These are phyloP conservation scores for Dendrobium catenatum DNA, from an alignment of 106 monocot species.

Conservation along the genomic window DNA sequence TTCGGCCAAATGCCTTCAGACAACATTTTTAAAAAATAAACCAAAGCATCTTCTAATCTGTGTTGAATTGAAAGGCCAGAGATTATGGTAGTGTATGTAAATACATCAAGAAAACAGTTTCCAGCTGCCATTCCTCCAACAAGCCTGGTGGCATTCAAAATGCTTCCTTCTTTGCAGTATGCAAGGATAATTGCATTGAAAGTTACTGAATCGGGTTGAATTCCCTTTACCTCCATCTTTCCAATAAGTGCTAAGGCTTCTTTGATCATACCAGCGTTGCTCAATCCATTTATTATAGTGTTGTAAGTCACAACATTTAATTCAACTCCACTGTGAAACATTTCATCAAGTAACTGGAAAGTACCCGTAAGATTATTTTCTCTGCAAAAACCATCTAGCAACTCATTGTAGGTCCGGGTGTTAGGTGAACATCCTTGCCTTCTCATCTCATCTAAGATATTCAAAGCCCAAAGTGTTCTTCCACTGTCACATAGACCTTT, in stretches of 20 bases:
- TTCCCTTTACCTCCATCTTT: constrained; percentile 57
- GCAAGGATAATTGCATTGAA: constrained; percentile 53
- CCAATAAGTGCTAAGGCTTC: constrained; percentile 40
- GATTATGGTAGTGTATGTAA: constrained; percentile 66
- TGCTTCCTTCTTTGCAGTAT: constrained; percentile 53
- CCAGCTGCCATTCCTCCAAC: constrained; percentile 32
- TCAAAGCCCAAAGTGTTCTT: constrained; percentile 26
- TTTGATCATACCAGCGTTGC: constrained; percentile 20
- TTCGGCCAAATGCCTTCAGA: constrained; percentile 67
- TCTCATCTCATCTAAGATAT: constrained; percentile 44
- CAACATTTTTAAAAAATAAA: constrained; percentile 65
- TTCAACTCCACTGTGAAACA: constrained; percentile 31
- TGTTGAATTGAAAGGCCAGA: constrained; percentile 43
- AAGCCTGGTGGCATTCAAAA: constrained; percentile 35
- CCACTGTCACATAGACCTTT: constrained; percentile 53
- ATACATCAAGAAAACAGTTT: constrained; percentile 40
- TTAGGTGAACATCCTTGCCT: constrained; percentile 34
- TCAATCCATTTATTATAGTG: constrained; percentile 50
- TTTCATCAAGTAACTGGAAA: constrained; percentile 41
- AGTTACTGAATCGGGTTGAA: constrained; percentile 57
- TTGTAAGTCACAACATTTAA: constrained; percentile 56
- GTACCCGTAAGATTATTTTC: constrained; percentile 38
- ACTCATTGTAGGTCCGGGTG: constrained; percentile 63
- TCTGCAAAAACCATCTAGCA: constrained; percentile 60
- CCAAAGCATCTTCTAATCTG: constrained; percentile 45